phyloP scores from a whole-genome alignment of 805 yeast species.

The Maudiozyma serrabonitensis region DNA sequence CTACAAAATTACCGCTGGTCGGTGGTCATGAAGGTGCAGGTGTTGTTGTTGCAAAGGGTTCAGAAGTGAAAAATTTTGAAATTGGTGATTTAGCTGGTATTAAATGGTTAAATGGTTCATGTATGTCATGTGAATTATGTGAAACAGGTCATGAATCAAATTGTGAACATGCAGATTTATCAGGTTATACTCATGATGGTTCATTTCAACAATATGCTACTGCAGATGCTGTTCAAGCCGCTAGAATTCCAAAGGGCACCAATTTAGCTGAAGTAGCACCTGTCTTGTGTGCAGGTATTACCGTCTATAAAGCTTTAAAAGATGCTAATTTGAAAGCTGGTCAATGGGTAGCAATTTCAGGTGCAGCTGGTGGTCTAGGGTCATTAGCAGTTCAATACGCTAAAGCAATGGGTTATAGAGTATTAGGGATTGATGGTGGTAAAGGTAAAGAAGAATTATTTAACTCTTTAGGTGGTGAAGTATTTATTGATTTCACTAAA shows the following conservation, averaged over 20 bases:
- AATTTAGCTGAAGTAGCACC: slow-evolving; percentile 52
- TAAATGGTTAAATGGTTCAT: slow-evolving; percentile 61
- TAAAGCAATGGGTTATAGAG: slow-evolving; percentile 63
- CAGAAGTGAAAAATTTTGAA: slow-evolving; percentile 48
- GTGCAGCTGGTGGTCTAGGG: slow-evolving; percentile 81
- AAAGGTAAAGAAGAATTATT: slow-evolving; percentile 49
- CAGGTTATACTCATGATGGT: slow-evolving; percentile 68
- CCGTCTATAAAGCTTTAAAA: slow-evolving; percentile 60
- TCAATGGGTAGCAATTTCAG: slow-evolving; percentile 66
- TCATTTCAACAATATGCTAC: slow-evolving; percentile 60
- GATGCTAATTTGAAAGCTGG: slow-evolving; percentile 50
- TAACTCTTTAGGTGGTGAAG: slow-evolving; percentile 53
- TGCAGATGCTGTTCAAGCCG: slow-evolving; percentile 57
- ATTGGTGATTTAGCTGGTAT: slow-evolving; percentile 60
- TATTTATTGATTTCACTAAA: slow-evolving; percentile 45
- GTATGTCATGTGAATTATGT: slow-evolving; percentile 57
- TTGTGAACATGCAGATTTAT: slow-evolving; percentile 58
- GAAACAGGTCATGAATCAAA: slow-evolving; percentile 50
- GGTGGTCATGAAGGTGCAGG: slow-evolving; percentile 76
- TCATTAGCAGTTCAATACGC: slow-evolving; percentile 69
- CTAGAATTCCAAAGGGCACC: slow-evolving; percentile 45
- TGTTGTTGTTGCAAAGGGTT: slow-evolving; percentile 55
- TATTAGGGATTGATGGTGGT: slow-evolving; percentile 67
- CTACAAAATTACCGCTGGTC: slow-evolving; percentile 48
- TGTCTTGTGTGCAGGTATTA: slow-evolving; percentile 58